Base-by-base conservation (phyloP, 306 rosid genomes). In the Cucurbita ficifolia region DNA sequence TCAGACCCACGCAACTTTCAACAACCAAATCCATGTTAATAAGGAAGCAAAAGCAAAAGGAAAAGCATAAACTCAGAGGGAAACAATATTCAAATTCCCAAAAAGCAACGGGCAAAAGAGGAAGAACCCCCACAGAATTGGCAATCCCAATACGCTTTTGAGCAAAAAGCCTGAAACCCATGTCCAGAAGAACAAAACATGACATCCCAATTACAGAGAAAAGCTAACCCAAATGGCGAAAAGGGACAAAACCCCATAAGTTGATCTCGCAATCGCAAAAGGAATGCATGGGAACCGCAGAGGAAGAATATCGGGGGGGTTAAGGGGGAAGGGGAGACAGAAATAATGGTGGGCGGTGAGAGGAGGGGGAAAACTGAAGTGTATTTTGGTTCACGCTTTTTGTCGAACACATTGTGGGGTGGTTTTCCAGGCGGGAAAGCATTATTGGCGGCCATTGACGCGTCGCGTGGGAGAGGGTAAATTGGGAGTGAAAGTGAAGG, bases 371-470 rank as follows among this genome's bases (percentile, higher is more conserved):
- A 70, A 42, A 77, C 16, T 56, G 62, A 54, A 83, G 80, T 76
- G 82, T 79, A 77, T 17, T 63, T 77, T 81, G 87, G 75, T 81
- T 59, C 76, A 33, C 73, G 79, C 75, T 63, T 83, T 68, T 83
- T 81, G 84, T 57, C 77, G 53, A 83, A 76, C 85, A 81, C 33
- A 3, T 29, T 52, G 74, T 76, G 79, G 79, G 36, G 36, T 72
- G 76, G 65, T 52, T 29, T 33, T 18, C 51, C n/a, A 50, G 45
- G 9, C 65, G 36, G 51, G 55, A 72, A 65, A 72, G 33, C 75
- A 51, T 22, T 38, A 14, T 38, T n/a, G 63, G 58, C 10, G 50
- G 24, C 29, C 50, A 72, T 54, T 56, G 65, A 59, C 12, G 50
- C 50, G 33, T 29, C 60, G 60, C 60, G 60, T 55, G 35, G 57